Base-by-base conservation (phyloP, 2,329 filamentous ascomycete genomes). In the Drechmeria coniospora region DNA sequence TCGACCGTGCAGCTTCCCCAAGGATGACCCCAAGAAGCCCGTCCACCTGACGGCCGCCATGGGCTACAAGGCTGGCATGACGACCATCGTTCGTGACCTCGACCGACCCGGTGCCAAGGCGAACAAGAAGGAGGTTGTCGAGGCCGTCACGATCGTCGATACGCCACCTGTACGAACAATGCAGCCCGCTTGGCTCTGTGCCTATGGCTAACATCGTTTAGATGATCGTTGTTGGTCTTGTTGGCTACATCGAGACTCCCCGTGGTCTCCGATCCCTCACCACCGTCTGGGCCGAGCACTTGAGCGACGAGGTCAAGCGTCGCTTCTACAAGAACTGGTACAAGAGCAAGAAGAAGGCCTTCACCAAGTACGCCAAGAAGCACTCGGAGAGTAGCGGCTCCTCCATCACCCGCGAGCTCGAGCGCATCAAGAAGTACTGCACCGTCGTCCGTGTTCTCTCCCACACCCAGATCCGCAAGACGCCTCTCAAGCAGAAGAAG, bases 291-390 rank as follows among this genome's bases (percentile, higher is more conserved):
- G 90, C 90, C 56, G 90, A 95, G 77, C 90, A 98, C 64, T 65
- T 98, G 64, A 82, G 80, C 66, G 90, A 98, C 64, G 90, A 95
- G 70, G 59, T 98, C 64, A 93, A 93, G 79, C 82, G 90, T 56
- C 82, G 90, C 59, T 98, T 98, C 83, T 98, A 98, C 82, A 95
- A 95, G 84, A 98, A 98, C 80, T 98, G 90, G 90, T 98, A 98
- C 81, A 93, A 93, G 80, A 84, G 77, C 75, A 98, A 98, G 86
- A 95, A 94, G 83, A 98, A 98, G 87, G 90, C 90, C 40, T 98
- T 98, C 74, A 98, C 90, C 74, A 94, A 92, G 74, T 98, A 98
- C 69, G 83, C 90, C 72, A 98, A 95, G 83, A 87, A 92, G 78
- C 83, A 95, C 79, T 84, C 87, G 42, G 87, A 95, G 72, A 78